Base-by-base conservation (phyloP, 2,329 filamentous ascomycete genomes). In the Botrytis aclada region DNA sequence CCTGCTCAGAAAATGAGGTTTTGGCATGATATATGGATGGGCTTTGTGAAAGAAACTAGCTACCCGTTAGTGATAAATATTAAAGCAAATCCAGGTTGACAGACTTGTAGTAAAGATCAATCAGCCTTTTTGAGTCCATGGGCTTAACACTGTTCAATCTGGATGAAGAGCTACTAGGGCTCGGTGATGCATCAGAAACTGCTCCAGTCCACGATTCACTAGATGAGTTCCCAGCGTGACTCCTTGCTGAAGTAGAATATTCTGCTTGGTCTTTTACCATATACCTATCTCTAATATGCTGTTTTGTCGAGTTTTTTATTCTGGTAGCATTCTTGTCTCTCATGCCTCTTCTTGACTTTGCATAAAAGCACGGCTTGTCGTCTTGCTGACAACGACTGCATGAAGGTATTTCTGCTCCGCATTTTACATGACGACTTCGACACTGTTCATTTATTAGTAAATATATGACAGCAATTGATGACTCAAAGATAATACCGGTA, bases 281-380 rank as follows among this genome's bases (percentile, higher is more conserved):
- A 45, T 73, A 72, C 58, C 69, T 74, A 7, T 47, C 71, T 45
- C 60, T 72, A 34, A 37, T 65, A 56, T 69, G 72, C 60, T 74
- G 72, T 67, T 72, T 73, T 39, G 72, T 51, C 5, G 75, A 74
- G 22, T 58, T 64, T 62, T 71, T 74, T 54, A 77, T 79, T 43
- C 74, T 72, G 45, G 75, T 72, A 12, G 75, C 73, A 70, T 73
- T 78, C 63, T 74, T 74, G 47, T 79, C 77, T 69, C 77, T 74
- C 77, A 79, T 83, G 20, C 85, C 85, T 76, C 85, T 81, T 51
- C 85, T 81, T 20, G 85, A 87, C 74, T 83, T 83, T 32, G 84
- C 81, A 78, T 86, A 87, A 73, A 81, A 82, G 72, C 85, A 87
- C 41, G 83, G 79, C 73, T 84, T 84, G 39, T 81, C 82, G 62